These are phyloP conservation scores for Xylaria nigripes DNA, from an alignment of 495 filamentous ascomycete species.

Conservation along the genomic window DNA sequence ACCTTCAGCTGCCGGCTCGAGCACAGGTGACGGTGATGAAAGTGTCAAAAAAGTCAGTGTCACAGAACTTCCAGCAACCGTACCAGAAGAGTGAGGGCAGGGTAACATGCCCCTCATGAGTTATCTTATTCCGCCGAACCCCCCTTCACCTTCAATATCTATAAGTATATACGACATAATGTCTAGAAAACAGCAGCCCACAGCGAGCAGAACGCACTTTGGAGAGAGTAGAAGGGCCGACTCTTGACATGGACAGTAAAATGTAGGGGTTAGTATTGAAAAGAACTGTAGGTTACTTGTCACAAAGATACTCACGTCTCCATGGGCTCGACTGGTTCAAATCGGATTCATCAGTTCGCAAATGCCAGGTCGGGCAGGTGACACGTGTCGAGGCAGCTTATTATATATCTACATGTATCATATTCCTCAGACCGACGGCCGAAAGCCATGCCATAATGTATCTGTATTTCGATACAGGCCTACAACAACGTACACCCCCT, in stretches of 20 bases:
- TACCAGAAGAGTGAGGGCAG: slow-evolving; percentile 15
- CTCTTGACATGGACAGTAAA: not conserved
- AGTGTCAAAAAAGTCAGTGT: slow-evolving; percentile 13
- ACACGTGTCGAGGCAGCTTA: no score
- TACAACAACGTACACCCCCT: no score
- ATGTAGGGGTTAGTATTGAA: not conserved
- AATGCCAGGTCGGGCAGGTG: no score
- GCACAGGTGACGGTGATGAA: slow-evolving; percentile 15
- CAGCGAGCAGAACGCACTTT: not conserved
- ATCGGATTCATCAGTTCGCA: not conserved
- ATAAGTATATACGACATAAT: slow-evolving; percentile 18
- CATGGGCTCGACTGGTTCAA: not conserved
- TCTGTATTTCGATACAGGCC: not conserved
- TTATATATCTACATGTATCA: no score
- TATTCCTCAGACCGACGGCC: not conserved
- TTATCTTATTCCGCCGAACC: not conserved
- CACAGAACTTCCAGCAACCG: slow-evolving; percentile 15
- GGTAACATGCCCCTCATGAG: not conserved
- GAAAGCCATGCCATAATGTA: not conserved
- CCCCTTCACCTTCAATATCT: slow-evolving; percentile 4
- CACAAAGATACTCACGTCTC: not conserved
- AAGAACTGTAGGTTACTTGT: not conserved
- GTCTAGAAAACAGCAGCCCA: slow-evolving; percentile 10
- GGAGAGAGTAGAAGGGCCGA: not conserved
- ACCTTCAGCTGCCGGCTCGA: slow-evolving; percentile 11